Conservation (phyloP, 768 basidiomycete species). For the Agrocybe chaxingu region DNA sequence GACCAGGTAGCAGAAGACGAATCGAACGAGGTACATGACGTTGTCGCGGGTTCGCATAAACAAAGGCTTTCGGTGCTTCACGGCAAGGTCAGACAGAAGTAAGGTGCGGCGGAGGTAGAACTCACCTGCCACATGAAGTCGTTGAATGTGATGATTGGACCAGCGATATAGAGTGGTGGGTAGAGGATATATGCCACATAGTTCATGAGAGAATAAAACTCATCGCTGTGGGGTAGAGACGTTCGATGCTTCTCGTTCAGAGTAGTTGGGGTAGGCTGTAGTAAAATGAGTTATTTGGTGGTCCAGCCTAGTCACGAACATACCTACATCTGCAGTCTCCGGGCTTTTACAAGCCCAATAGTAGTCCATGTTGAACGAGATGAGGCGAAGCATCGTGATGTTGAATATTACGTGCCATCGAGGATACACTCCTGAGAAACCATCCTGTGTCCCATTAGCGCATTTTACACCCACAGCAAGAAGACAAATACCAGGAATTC, state of each 20-base stretch:
- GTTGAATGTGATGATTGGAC: slow-evolving; percentile 95
- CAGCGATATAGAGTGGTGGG: slow-evolving; percentile 91
- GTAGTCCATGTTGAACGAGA: slow-evolving; percentile 93
- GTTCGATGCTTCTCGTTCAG: slow-evolving; percentile 62
- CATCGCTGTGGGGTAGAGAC: slow-evolving; percentile 46
- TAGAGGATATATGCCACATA: slow-evolving; percentile 89
- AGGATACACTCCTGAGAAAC: slow-evolving; percentile 72
- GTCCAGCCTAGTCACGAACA: background rate
- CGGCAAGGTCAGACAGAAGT: background rate
- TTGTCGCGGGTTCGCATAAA: slow-evolving; percentile 36
- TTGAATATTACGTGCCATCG: slow-evolving; percentile 95
- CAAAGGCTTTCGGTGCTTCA: slow-evolving; percentile 60
- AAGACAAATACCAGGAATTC: slow-evolving; percentile 55
- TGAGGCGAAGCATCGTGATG: slow-evolving; percentile 89
- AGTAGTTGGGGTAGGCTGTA: slow-evolving; percentile 12
- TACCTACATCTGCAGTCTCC: slow-evolving; percentile 41
- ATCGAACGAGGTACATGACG: slow-evolving; percentile 65
- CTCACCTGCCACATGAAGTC: slow-evolving; percentile 92
- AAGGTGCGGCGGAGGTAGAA: slow-evolving; percentile 1
- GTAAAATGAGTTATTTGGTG: background rate
- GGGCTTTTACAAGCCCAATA: slow-evolving; percentile 68
- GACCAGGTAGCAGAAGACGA: slow-evolving; percentile 65
- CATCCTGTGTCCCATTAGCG: slow-evolving; percentile 43
- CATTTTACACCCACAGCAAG: background rate
- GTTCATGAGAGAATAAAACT: slow-evolving; percentile 64